Base-by-base conservation (phyloP, 169 alveolate genomes). In the Plasmodium billcollinsi region DNA sequence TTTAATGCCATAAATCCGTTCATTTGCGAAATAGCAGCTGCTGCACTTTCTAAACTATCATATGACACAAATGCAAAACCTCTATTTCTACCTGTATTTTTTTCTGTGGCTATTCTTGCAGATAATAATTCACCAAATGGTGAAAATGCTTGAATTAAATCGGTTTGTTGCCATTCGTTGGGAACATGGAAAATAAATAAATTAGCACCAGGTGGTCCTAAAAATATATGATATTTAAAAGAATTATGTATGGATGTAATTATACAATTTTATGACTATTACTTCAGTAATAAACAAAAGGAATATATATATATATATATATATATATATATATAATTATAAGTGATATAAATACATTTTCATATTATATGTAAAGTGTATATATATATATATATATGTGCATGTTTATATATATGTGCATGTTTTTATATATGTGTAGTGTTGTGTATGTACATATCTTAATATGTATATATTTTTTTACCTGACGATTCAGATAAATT, bases 151-250 rank as follows among this genome's bases (percentile, higher is more conserved):
- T 88, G 75, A 43, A 96, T 88, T 21, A 97, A 94, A 61, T 96
- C 98, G 5, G 88, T 71, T 61, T 97, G 95, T n/a, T 93, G 96
- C 99, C 99, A 97, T 56, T 97, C 98, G 67, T 93, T 93, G 18
- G 99, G 99, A 21, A 97, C 94, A 94, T 97, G 98, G 93, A 97
- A 97, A 59, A 97, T 94, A 89, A 97, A 97, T n/a, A 97, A 90
- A 66, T 97, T 97, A 29, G 98, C 96, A n/a, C 99, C 99, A 0
- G 97, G 97, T 12, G 98, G 99, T 6, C 99, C 99, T 59, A 47
- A 54, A 18, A 43, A 50, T 24, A 39, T 71, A 71, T 2, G 11
- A n/a, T 18, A 24, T 33, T 33, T 4, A 33, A 33, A 33, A 33
- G 45, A 33, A 33, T 5, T 0, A 33, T 33, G 8, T 33, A 5